These are phyloP conservation scores for Ogataea methylovora DNA, from an alignment of 805 yeast species.

Conservation along the genomic window DNA sequence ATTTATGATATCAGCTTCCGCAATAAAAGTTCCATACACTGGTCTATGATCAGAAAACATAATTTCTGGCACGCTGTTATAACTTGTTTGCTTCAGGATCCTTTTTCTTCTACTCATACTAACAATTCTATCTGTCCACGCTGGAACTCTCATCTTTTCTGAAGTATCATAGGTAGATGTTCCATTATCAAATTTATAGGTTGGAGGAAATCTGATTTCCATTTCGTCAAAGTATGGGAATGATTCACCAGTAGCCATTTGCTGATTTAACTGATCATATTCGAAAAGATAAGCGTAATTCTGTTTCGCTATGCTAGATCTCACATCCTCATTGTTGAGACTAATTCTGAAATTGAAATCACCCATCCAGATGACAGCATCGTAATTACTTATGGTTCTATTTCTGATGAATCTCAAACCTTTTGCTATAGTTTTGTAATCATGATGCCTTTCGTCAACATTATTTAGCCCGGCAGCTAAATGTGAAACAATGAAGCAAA, in stretches of 20 bases:
- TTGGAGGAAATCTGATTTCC: conserved; percentile 77
- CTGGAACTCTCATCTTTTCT: conserved; percentile 89
- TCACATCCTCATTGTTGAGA: conserved; percentile 63
- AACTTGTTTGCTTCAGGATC: conserved; percentile 50
- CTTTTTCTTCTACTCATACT: conserved; percentile 47
- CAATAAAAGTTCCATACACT: conserved; percentile 64
- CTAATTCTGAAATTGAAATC: conserved; percentile 86
- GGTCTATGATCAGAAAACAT: conserved; percentile 87
- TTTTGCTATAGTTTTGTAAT: conserved; percentile 70
- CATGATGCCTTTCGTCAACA: conserved; percentile 76
- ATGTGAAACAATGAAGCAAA: conserved; percentile 82
- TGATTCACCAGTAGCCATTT: conserved; percentile 68
- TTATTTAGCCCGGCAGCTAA: conserved; percentile 89
- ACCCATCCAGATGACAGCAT: conserved; percentile 83
- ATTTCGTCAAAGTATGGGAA: conserved; percentile 79
- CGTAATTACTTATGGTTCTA: conserved; percentile 64
- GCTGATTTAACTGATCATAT: conserved; percentile 71
- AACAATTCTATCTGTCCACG: conserved; percentile 93
- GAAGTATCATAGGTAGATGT: conserved; percentile 77
- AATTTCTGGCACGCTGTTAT: conserved; percentile 50
- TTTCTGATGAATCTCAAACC: conserved; percentile 59
- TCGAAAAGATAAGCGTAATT: conserved; percentile 50
- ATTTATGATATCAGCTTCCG: conserved; percentile 59
- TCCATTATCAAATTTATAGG: conserved; percentile 90
- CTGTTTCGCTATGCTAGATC: conserved; percentile 29